These are phyloP conservation scores for Cyphellophora attinorum DNA, from an alignment of 2,329 filamentous ascomycete genomes.

Conservation along the genomic window DNA sequence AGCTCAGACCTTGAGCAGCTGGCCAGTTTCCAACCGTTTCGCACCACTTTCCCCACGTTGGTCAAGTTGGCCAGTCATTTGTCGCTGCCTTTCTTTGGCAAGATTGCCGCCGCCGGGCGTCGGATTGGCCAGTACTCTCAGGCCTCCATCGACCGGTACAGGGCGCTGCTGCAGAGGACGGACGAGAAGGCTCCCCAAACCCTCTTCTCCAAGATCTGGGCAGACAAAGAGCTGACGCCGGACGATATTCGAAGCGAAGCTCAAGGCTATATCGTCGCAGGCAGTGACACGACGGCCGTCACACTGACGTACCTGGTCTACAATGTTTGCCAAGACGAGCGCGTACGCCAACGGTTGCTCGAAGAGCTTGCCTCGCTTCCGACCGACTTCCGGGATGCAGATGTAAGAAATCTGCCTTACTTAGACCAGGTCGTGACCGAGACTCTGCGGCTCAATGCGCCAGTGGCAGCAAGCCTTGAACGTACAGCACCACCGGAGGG, in stretches of 20 bases:
- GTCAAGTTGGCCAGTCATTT: too few relatives aligned
- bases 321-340: constrained; percentile 18
- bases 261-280: constrained; percentile 38
- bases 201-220: constrained; percentile 26
- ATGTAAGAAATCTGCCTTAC: constrained; percentile 42
- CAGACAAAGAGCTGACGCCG: constrained; percentile 23
- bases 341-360: constrained; percentile 35
- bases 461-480: constrained; percentile 48
- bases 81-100: too few relatives aligned
- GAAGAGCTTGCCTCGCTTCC: constrained; percentile 32
- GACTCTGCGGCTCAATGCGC: constrained; percentile 46
- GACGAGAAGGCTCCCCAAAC: constrained; percentile 23
- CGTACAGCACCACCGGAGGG: constrained; percentile 38
- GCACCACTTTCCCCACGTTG: too few relatives aligned
- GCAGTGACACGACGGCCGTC: constrained; percentile 43
- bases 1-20: constrained; percentile 31
- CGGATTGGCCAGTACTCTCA: too few relatives aligned
- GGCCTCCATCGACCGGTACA: too few relatives aligned
- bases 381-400: constrained; percentile 28
- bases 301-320: constrained; percentile 41
- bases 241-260: constrained; percentile 33
- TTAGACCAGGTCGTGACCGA: constrained; percentile 51
- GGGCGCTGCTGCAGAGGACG: constrained; percentile 22
- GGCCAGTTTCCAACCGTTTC: too few relatives aligned
- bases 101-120: too few relatives aligned